Conservation (phyloP, 305 asterid genomes). For the Salvia sclarea region DNA sequence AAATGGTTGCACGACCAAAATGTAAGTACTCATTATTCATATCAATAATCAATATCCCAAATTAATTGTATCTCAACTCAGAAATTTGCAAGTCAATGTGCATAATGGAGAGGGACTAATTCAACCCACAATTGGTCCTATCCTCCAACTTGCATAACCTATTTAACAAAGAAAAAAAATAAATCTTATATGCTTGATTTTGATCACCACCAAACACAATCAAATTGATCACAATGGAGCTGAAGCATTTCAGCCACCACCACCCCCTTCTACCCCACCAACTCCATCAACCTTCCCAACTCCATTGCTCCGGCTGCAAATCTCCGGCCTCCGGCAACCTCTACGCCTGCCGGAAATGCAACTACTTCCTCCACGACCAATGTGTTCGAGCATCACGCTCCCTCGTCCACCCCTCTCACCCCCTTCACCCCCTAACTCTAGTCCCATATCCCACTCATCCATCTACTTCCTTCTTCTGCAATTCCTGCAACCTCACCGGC, state of each 20-base stretch:
- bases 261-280: too few species aligned
- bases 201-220: background rate
- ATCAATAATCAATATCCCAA: too few species aligned
- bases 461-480: constrained; percentile 58
- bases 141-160: background rate
- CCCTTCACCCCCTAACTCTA: constrained; percentile 57
- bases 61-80: too few species aligned
- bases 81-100: background rate
- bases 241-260: constrained; percentile 65
- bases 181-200: background rate
- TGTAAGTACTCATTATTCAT: too few species aligned
- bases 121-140: background rate
- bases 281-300: constrained; percentile 45
- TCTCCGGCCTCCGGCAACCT: constrained; percentile 44
- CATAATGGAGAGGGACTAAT: background rate
- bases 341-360: constrained; percentile 59
- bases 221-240: constrained; percentile 37
- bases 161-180: background rate
- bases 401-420: constrained; percentile 54
- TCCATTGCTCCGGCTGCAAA: constrained; percentile 60
- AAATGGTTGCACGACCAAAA: too few species aligned
- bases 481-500: constrained; percentile 51
- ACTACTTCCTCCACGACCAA: constrained; percentile 31
- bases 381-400: constrained; percentile 61
- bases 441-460: constrained; percentile 67